Base-by-base conservation (phyloP, 345 rosid genomes). In the Triadica sebifera region DNA sequence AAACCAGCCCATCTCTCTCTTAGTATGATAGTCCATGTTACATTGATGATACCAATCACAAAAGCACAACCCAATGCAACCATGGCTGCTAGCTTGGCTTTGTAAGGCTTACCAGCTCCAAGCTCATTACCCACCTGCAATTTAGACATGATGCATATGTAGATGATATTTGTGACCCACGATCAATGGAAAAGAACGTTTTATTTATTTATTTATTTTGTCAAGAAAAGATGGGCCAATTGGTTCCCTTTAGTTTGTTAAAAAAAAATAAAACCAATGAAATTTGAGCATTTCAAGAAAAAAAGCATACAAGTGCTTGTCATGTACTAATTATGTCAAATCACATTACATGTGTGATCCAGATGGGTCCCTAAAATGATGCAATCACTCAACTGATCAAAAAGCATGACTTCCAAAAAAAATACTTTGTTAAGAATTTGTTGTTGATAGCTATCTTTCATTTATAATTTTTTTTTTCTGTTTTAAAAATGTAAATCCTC, bases 121-220 rank as follows among this genome's bases (percentile, higher is more conserved):
- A 95, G 99, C 77, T 91, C 99, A 76, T 93, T 95, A 2, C 99
- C 99, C n/a, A 95, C 98, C 99, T 91, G 85, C 81, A 79, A 38
- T 66, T 6, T 6, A 17, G 38, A 60, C 41, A 60, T 13, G 50
- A 64, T 20, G 11, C 6, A 49, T 13, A 51, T 15, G 3, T 2
- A 41, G 4, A 58, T 63, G 13, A 49, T 16, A 13, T 29, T 29
- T 61, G 65, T 58, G 53, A 71, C 57, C 47, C 29, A 53, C 53
- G 4, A 11, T 8, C 47, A 52, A 52, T 17, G n/a, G 15, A 52
- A 17, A 7, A 52, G 3, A 52, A 52, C 0, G 15, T n/a, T 13
- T 1, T 15, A 4, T 41, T 41, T 41, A 17, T 53, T n/a, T 53
- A 5, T 20, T 53, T 6, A 12, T 19, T 55, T 55, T 7, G 19